These are phyloP conservation scores for Hyaloscypha finlandica DNA, from an alignment of 495 filamentous ascomycete genomes.

Conservation along the genomic window DNA sequence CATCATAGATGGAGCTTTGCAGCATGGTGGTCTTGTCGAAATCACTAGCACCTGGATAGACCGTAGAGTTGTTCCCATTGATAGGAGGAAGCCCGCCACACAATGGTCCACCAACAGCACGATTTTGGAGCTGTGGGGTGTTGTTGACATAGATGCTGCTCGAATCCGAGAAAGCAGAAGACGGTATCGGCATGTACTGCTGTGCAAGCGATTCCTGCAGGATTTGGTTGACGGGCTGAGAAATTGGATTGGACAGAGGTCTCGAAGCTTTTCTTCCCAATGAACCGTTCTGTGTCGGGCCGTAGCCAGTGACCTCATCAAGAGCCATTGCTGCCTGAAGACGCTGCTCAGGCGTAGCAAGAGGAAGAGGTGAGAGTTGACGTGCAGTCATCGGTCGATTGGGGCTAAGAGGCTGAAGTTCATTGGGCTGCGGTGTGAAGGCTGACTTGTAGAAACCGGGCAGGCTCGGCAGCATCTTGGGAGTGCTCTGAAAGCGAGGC, in stretches of 20 bases:
- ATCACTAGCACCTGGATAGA: slow-evolving; percentile 26
- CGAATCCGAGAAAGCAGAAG: slow-evolving; percentile 35
- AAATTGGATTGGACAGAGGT: slow-evolving; percentile 6
- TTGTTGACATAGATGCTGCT: slow-evolving; percentile 41
- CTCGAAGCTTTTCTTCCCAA: slow-evolving; percentile 19
- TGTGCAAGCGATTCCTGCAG: slow-evolving; percentile 22
- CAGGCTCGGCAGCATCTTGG: slow-evolving; percentile 29
- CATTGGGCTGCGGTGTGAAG: slow-evolving; percentile 33
- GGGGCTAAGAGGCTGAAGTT: slow-evolving; percentile 26
- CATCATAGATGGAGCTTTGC: slow-evolving; percentile 27
- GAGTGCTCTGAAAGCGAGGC: slow-evolving; percentile 21
- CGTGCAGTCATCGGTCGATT: slow-evolving; percentile 14
- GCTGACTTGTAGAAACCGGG: slow-evolving; percentile 28
- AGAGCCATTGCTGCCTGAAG: slow-evolving; percentile 22
- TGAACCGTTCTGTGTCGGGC: not conserved
- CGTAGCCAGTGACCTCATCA: slow-evolving; percentile 22
- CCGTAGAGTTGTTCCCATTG: slow-evolving; percentile 25
- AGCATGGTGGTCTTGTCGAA: slow-evolving; percentile 27
- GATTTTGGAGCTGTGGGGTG: slow-evolving; percentile 30
- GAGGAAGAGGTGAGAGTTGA: slow-evolving; percentile 24
- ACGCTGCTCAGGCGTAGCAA: slow-evolving; percentile 22
- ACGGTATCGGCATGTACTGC: slow-evolving; percentile 23
- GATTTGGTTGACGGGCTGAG: slow-evolving; percentile 21
- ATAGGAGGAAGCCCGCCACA: not conserved
- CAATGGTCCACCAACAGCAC: slow-evolving; percentile 24